These are phyloP conservation scores for Tetrapisispora arboricola DNA, from an alignment of 805 yeast genomes.

Conservation along the genomic window DNA sequence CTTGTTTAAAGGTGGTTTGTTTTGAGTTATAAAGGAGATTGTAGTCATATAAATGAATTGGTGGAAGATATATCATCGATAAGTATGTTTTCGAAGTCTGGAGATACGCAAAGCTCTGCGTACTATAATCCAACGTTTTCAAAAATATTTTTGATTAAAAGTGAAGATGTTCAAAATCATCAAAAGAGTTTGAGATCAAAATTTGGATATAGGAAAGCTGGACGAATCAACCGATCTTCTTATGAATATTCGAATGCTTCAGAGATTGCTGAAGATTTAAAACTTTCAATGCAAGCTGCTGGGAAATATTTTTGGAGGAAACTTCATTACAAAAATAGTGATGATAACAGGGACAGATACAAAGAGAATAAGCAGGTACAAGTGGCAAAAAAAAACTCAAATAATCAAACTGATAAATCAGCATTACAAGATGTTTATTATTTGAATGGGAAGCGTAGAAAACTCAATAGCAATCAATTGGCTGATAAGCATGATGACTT, in stretches of 20 bases:
- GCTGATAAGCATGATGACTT: too few relatives aligned
- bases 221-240: too few relatives aligned
- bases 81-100: neutral
- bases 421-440: neutral
- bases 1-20: too few relatives aligned
- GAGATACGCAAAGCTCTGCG: neutral
- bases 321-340: too few relatives aligned
- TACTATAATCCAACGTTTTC: neutral
- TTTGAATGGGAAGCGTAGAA: neutral
- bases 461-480: neutral
- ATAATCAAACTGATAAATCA: too few relatives aligned
- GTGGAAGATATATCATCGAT: too few relatives aligned
- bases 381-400: too few relatives aligned
- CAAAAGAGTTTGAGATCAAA: neutral
- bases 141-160: neutral
- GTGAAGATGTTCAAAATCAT: slow-evolving; percentile 3
- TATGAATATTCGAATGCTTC: neutral
- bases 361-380: neutral
- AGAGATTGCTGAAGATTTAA: slow-evolving; percentile 4
- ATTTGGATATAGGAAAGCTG: neutral
- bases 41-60: too few relatives aligned
- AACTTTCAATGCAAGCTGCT: slow-evolving; percentile 6
- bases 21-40: too few relatives aligned
- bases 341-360: neutral
- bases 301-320: slow-evolving; percentile 10